These are phyloP conservation scores for Kodamaea lidongshanica DNA, from an alignment of 805 yeast species.

Conservation along the genomic window DNA sequence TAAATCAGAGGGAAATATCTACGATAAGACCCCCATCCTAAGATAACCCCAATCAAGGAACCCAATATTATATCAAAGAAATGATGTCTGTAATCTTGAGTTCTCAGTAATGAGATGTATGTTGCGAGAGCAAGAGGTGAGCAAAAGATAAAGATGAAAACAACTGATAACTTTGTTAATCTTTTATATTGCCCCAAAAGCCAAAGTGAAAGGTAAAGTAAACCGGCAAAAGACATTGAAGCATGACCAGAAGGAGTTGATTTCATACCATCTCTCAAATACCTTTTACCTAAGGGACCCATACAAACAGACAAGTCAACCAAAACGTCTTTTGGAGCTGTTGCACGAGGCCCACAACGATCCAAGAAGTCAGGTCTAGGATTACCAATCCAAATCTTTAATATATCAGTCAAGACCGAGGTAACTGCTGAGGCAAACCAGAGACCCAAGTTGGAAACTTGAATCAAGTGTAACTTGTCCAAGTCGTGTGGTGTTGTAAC, in stretches of 20 bases:
- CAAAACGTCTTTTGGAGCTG: constrained; percentile 18
- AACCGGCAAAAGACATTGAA: constrained; percentile 46
- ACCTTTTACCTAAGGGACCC: constrained; percentile 18
- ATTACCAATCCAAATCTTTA: constrained; percentile 35
- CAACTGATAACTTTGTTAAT: constrained; percentile 4
- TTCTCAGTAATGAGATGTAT: constrained; percentile 21
- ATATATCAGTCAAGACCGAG: constrained; percentile 30
- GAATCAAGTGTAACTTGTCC: constrained; percentile 21
- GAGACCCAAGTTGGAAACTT: constrained; percentile 26
- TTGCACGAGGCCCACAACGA: constrained; percentile 26
- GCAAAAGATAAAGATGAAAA: constrained; percentile 9
- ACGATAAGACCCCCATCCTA: constrained; percentile 22
- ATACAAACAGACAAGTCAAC: constrained; percentile 20
- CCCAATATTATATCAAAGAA: constrained; percentile 32
- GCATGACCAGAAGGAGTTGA: constrained; percentile 57
- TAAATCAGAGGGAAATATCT: constrained; percentile 21
- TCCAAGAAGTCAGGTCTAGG: constrained; percentile 41
- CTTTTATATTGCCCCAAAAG: constrained; percentile 36
- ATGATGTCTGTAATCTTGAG: constrained; percentile 27
- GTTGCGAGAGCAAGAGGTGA: constrained; percentile 19
- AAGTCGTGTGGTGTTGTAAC: constrained; percentile 7
- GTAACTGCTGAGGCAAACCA: constrained; percentile 23
- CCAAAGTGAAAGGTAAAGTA: constrained; percentile 44
- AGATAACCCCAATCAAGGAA: constrained; percentile 22
- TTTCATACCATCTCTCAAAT: constrained; percentile 46